Evolutionary conservation across 306 rosid genomes (phyloP), one percentile per base, ranked within the genome.

Genomic region (Trifolium fragiferum): DNA sequence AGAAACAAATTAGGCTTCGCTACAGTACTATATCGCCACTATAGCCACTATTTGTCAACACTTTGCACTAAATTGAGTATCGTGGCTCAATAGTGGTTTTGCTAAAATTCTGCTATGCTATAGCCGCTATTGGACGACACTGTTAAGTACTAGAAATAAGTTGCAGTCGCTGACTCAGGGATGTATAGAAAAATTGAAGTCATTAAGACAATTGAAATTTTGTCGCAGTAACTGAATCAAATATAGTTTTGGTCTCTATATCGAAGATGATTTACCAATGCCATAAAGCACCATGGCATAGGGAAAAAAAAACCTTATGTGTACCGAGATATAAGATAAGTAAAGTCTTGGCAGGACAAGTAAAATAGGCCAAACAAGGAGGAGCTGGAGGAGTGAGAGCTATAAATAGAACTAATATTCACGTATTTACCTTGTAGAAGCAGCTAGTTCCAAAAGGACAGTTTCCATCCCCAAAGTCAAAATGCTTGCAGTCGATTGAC

Each of bases 401-500:
- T 20, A 7, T 15, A 58, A 69, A 21, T 30, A 70, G 18, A 16
- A 70, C 16, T 47, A 69, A 55, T n/a, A 68, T 33, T 60, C 37
- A 58, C 38, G 46, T 18, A 72, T 76, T 62, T 90, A 94, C 98
- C 98, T 87, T 95, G 86, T 95, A 95, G 86, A 95, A 95, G 79
- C 99, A 95, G 76, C 98, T 95, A 60, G 88, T 83, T 62, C 99
- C 99, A 43, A 95, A 95, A 35, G 99, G 99, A 86, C 99, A 90
- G 88, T 78, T 92, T 78, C 97, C 97, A 72, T 92, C 86, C 38
- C 99, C 99, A 83, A 95, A 92, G 85, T 90, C 96, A 27, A 95
- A 95, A 86, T 95, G 99, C 84, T 86, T 95, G 92, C 99, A 95
- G 81, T 95, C 97, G 57, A 95, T 95, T 69, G 96, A 92, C 86